Evolutionary conservation across 1,139 yeast species (phyloP).

Genomic region (Hemisphaericaspora subhashii): DNA sequence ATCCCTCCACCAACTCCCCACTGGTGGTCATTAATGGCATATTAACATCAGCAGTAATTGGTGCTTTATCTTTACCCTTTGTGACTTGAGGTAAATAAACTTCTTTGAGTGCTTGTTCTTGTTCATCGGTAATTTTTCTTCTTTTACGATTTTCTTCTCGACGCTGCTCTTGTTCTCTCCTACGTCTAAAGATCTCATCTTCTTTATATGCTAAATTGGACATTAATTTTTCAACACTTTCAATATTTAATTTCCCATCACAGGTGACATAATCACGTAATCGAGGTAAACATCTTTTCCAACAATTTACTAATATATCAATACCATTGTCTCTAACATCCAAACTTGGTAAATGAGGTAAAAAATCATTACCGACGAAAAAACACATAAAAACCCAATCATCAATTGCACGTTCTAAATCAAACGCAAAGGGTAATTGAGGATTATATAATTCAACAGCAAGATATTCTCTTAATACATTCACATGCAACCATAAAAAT

Average conservation of each 20-base stretch:
- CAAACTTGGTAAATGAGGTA: constrained; percentile 92
- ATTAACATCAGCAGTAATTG: constrained; percentile 66
- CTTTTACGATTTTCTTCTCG: constrained; percentile 64
- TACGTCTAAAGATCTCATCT: constrained; percentile 70
- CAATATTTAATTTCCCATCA: constrained; percentile 79
- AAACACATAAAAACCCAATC: constrained; percentile 99
- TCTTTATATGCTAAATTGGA: constrained; percentile 69
- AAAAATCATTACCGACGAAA: constrained; percentile 97
- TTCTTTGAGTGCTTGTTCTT: constrained; percentile 36
- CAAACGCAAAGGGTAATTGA: constrained; percentile 70
- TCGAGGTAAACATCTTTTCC: constrained; percentile 73
- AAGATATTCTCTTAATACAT: constrained; percentile 83
- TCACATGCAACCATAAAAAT: constrained; percentile 90
- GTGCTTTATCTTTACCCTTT: constrained; percentile 75
- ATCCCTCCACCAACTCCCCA: constrained; percentile 67
- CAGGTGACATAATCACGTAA: constrained; percentile 81
- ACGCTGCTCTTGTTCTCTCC: constrained; percentile 67
- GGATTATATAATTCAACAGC: constrained; percentile 79
- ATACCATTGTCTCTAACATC: constrained; percentile 95
- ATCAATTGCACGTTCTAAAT: constrained; percentile 92
- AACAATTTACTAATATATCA: constrained; percentile 73
- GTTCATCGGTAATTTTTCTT: constrained; percentile 48
- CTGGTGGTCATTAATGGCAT: constrained; percentile 74
- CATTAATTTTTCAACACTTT: constrained; percentile 73
- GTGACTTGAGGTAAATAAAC: constrained; percentile 43